These are phyloP conservation scores for Zygosaccharomyces siamensis DNA, from an alignment of 805 yeast species.

Conservation along the genomic window DNA sequence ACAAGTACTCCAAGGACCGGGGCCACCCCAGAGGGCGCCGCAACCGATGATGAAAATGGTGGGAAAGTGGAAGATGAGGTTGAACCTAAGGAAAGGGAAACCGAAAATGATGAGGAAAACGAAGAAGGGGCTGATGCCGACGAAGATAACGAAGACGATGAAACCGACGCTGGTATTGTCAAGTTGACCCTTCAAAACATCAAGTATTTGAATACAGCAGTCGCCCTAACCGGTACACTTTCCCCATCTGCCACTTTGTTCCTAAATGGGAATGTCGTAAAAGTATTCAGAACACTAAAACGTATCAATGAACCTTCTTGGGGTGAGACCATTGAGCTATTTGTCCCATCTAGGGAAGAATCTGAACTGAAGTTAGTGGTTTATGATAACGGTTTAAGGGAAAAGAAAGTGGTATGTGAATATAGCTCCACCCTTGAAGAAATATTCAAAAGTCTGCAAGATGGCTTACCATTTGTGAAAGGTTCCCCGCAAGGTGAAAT, in stretches of 20 bases:
- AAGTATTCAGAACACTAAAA: constrained; percentile 56
- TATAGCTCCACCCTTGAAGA: constrained; percentile 49
- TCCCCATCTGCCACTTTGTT: constrained; percentile 66
- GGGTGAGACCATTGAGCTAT: constrained; percentile 57
- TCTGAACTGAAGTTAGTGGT: constrained; percentile 53
- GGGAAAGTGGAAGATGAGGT: background rate
- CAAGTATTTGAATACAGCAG: constrained; percentile 47
- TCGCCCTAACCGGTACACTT: constrained; percentile 42
- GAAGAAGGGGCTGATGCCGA: constrained; percentile 15
- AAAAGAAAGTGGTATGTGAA: constrained; percentile 48
- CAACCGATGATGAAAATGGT: constrained; percentile 10
- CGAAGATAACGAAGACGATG: constrained; percentile 31
- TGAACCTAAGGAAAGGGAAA: constrained; percentile 3
- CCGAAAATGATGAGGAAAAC: constrained; percentile 13
- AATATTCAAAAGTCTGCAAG: constrained; percentile 39
- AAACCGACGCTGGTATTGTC: constrained; percentile 67
- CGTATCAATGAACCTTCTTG: constrained; percentile 70
- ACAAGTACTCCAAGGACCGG: constrained; percentile 19
- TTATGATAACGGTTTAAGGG: constrained; percentile 50
- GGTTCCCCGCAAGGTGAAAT: constrained; percentile 52
- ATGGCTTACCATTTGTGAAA: constrained; percentile 44
- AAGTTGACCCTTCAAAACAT: constrained; percentile 61
- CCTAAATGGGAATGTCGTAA: constrained; percentile 52
- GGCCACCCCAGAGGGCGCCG: constrained; percentile 11
- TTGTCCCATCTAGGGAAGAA: constrained; percentile 55